Conservation (phyloP, 768 basidiomycete genomes). For the Podaxis rugospora region DNA sequence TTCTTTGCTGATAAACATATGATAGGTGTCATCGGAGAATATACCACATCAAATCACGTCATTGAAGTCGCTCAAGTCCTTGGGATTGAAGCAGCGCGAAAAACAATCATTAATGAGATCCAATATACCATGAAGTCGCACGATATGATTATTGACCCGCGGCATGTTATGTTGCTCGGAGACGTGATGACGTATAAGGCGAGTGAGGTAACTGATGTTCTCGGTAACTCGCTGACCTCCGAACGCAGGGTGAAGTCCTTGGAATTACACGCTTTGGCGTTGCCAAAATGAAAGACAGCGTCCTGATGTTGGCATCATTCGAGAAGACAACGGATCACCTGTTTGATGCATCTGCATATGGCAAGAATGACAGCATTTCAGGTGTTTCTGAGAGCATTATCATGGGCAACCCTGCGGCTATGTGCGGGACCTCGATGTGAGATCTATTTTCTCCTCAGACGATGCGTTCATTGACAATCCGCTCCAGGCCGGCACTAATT, state of each 20-base stretch:
- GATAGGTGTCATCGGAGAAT: slow-evolving; percentile 84
- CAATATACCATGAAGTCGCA: slow-evolving; percentile 96
- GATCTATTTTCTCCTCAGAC: slow-evolving; percentile 17
- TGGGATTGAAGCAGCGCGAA: slow-evolving; percentile 96
- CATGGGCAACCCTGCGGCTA: slow-evolving; percentile 95
- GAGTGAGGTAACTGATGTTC: slow-evolving; percentile 5
- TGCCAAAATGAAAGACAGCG: slow-evolving; percentile 99
- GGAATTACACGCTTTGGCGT: slow-evolving; percentile 99
- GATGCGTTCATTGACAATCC: slow-evolving; percentile 1
- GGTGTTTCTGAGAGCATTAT: slow-evolving; percentile 99
- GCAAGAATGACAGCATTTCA: slow-evolving; percentile 91
- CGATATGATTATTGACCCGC: slow-evolving; percentile 97
- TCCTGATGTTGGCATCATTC: slow-evolving; percentile 98
- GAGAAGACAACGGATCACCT: slow-evolving; percentile 99
- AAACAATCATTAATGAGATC: slow-evolving; percentile 94
- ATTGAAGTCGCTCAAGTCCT: slow-evolving; percentile 93
- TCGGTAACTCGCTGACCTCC: neutral
- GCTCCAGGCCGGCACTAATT: slow-evolving; percentile 45
- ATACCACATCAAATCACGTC: slow-evolving; percentile 94
- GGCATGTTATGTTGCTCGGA: slow-evolving; percentile 96
- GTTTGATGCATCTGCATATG: slow-evolving; percentile 95
- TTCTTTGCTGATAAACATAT: neutral
- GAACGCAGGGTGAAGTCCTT: slow-evolving; percentile 84
- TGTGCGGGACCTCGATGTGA: slow-evolving; percentile 92
- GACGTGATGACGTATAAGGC: slow-evolving; percentile 99